Conservation (phyloP, 179 eudicot species). For the Pouteria campechiana region DNA sequence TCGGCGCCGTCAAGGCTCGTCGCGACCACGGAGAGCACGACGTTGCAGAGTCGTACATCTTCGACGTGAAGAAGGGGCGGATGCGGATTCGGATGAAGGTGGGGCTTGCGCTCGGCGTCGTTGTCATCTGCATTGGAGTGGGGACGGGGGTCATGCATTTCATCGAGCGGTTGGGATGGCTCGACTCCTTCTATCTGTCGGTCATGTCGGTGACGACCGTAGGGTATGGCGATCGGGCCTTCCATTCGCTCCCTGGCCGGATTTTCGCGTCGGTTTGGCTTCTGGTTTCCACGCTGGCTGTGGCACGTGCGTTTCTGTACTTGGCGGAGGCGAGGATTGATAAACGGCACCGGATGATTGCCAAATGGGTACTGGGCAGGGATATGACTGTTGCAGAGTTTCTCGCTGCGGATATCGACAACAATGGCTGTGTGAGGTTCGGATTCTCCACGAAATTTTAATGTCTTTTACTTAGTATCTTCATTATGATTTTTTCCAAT, state of each 20-base stretch:
- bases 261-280: constrained; percentile 86
- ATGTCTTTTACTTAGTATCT: too few relatives aligned
- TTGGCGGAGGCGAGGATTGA: constrained; percentile 96
- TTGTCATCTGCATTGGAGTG: constrained; percentile 80
- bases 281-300: constrained; percentile 95
- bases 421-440: constrained; percentile 96
- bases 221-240: constrained; percentile 93
- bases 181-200: constrained; percentile 82
- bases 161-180: constrained; percentile 68
- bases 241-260: constrained; percentile 63
- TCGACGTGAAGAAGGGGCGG: constrained; percentile 90
- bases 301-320: constrained; percentile 93
- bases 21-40: constrained; percentile 22
- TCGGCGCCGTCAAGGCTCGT: constrained; percentile 44
- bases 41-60: constrained; percentile 33
- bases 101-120: constrained; percentile 82
- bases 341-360: constrained; percentile 75
- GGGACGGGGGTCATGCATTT: constrained; percentile 81
- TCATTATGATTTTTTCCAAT: too few relatives aligned
- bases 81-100: constrained; percentile 99
- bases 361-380: constrained; percentile 89
- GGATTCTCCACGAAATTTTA: too few relatives aligned
- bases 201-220: constrained; percentile 98
- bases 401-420: constrained; percentile 95
- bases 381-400: constrained; percentile 86